Percentiles rank a stretch among this genome's conserved stretches.
Evolutionary conservation across 306 rosid genomes (phyloP).

Genomic region (Lablab purpureus): DNA sequence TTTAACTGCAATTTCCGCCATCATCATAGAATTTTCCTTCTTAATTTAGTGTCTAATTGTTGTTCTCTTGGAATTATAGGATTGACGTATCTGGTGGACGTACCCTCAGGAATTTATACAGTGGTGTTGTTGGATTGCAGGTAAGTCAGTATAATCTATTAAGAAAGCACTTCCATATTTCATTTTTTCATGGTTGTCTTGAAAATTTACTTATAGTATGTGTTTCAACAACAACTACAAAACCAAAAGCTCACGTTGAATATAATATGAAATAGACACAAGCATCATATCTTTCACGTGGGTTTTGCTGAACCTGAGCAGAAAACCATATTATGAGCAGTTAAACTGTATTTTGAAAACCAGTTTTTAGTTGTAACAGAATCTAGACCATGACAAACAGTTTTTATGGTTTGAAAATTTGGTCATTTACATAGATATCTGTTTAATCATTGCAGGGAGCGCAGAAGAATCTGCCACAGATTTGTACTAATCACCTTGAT

Average conservation of each 20-base stretch:
- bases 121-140: constrained; percentile 85
- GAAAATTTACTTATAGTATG: neutral
- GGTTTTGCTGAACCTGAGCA: neutral
- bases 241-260: constrained; percentile 23
- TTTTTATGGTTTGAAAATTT: constrained; percentile 24
- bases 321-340: neutral
- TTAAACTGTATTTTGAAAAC: constrained; percentile 26
- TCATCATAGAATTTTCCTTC: neutral
- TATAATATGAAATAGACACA: constrained; percentile 2
- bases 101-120: constrained; percentile 67
- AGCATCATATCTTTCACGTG: constrained; percentile 7
- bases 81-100: constrained; percentile 74
- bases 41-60: constrained; percentile 17
- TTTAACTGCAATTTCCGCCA: constrained; percentile 24
- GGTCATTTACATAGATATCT: constrained; percentile 12
- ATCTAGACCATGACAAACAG: neutral
- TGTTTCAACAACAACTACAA: constrained; percentile 21
- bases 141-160: constrained; percentile 44
- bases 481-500: constrained; percentile 77
- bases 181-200: constrained; percentile 36
- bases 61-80: constrained; percentile 53
- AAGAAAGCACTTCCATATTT: constrained; percentile 37
- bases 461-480: constrained; percentile 66
- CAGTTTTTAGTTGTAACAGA: constrained; percentile 15
- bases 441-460: constrained; percentile 64